These are phyloP conservation scores for Gossypium turneri DNA, from an alignment of 345 rosid genomes.

Conservation along the genomic window DNA sequence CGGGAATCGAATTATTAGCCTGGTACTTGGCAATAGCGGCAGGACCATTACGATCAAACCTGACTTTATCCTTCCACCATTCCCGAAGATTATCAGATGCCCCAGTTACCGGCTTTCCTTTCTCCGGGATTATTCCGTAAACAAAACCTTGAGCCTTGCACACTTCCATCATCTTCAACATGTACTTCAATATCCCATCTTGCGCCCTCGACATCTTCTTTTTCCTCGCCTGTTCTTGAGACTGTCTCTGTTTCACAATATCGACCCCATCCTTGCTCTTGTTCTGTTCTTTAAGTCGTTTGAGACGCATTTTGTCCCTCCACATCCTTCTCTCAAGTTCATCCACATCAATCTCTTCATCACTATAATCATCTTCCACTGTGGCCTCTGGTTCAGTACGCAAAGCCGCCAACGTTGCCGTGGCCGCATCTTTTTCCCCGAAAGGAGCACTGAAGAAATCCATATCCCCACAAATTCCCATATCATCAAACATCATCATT, in stretches of 20 bases:
- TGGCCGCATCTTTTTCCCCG: constrained; percentile 32
- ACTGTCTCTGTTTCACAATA: neutral
- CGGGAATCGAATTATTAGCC: constrained; percentile 49
- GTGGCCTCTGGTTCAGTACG: constrained; percentile 55
- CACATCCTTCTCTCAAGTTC: constrained; percentile 86
- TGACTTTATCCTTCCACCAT: constrained; percentile 94
- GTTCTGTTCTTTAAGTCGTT: constrained; percentile 51
- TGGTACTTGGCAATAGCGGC: constrained; percentile 78
- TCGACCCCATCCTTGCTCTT: neutral
- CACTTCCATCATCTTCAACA: constrained; percentile 64
- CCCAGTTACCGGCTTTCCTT: constrained; percentile 87
- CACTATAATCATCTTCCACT: constrained; percentile 51
- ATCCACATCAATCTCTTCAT: constrained; percentile 64
- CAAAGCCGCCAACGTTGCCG: constrained; percentile 12
- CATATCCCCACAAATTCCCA: constrained; percentile 72
- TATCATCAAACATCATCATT: constrained; percentile 66
- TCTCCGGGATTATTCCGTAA: constrained; percentile 78
- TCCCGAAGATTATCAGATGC: constrained; percentile 68
- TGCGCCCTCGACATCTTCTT: neutral
- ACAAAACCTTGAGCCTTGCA: constrained; percentile 93
- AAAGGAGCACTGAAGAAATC: constrained; percentile 53
- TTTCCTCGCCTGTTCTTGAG: neutral
- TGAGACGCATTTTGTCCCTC: constrained; percentile 68
- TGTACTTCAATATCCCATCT: neutral
- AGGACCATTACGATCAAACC: constrained; percentile 89